Evolutionary conservation across 1,284 basidiomycete species (phyloP).

Genomic region (Coniferiporia sulphurascens): DNA sequence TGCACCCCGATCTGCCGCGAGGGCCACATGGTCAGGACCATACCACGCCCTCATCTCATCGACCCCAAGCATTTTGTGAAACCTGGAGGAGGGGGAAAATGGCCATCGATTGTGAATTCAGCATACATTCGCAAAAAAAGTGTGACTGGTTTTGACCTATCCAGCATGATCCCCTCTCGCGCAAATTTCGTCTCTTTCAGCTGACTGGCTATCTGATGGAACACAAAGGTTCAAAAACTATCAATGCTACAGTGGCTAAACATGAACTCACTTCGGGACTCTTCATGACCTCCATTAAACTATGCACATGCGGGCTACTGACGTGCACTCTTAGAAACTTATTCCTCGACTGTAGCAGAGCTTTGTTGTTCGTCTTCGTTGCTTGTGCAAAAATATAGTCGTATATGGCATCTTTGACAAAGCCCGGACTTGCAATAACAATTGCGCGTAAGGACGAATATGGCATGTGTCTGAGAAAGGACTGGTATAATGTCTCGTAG

Average conservation of each 20-base stretch:
- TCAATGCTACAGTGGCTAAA: not conserved
- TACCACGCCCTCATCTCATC: slow-evolving; percentile 99
- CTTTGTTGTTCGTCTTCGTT: slow-evolving; percentile 78
- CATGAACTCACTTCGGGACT: slow-evolving; percentile 76
- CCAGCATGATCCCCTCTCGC: slow-evolving; percentile 85
- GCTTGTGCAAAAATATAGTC: slow-evolving; percentile 86
- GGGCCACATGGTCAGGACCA: slow-evolving; percentile 88
- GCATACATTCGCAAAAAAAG: not conserved
- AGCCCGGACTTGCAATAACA: slow-evolving; percentile 95
- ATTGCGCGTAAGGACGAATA: slow-evolving; percentile 81
- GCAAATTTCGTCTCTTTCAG: slow-evolving; percentile 98
- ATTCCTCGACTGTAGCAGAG: slow-evolving; percentile 65
- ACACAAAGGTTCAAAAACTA: slow-evolving; percentile 1
- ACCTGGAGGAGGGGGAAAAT: slow-evolving; percentile 43
- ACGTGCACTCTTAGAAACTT: slow-evolving; percentile 93
- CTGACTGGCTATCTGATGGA: slow-evolving; percentile 56
- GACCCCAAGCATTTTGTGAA: slow-evolving; percentile 93
- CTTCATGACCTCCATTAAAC: slow-evolving; percentile 89
- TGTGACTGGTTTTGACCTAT: slow-evolving; percentile 52
- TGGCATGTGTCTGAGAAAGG: slow-evolving; percentile 87
- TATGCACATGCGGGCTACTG: slow-evolving; percentile 93
- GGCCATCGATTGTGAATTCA: not conserved
- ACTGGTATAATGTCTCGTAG: slow-evolving; percentile 81
- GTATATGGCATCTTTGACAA: slow-evolving; percentile 87
- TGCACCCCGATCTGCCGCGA: slow-evolving; percentile 91